Base-by-base conservation (phyloP, 208 protist genomes). In the Herpetomonas samuelpessoai region DNA sequence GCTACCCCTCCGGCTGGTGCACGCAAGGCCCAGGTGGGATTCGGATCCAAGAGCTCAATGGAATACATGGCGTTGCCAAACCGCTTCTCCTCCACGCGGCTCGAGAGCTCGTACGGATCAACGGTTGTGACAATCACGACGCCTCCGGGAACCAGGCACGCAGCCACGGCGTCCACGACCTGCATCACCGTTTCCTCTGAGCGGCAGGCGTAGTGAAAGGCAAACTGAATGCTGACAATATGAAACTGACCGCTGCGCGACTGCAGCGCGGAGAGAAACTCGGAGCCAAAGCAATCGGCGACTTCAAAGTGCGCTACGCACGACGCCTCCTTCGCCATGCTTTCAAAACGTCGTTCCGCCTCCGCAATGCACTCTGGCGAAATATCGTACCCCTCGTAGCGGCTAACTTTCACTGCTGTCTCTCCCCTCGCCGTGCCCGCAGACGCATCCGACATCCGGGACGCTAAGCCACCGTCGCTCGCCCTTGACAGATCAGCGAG, bases 151-250 rank as follows among this genome's bases (percentile, higher is more conserved):
- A 46, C 45, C 30, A 95, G 59, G 12, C 81, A 68, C 19, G 45
- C 39, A 9, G 83, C 57, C 10, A 92, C 65, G 9, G 69, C 62
- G 1, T 46, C 26, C 9, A 95, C 46, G 2, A 92, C 30, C 22
- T 64, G 61, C n/a, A 71, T 61, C 16, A 95, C 77, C 25, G 61
- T 55, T 27, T 81, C 71, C 12, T 64, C 41, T 10, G 68, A 72
- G 14, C 65, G 48, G 57, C 85, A 95, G n/a, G 86, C 89, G 67
- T 95, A 95, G 71, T 95, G 89, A 41, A 95, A 76, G 0, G 89
- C 85, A 61, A 95, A 95, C 65, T 95, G 89, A 47, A 92, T 86
- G 1, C 81, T 80, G 6, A 95, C 83, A 18, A 92, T 59, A 59
- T 79, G 57, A 64, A 81, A 91, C 21, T 63, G 45, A 2, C 81